Percentiles rank a stretch among this genome's conserved stretches.
Evolutionary conservation across 2,329 filamentous ascomycete species (phyloP).

Genomic region (Epichloe gansuensis): DNA sequence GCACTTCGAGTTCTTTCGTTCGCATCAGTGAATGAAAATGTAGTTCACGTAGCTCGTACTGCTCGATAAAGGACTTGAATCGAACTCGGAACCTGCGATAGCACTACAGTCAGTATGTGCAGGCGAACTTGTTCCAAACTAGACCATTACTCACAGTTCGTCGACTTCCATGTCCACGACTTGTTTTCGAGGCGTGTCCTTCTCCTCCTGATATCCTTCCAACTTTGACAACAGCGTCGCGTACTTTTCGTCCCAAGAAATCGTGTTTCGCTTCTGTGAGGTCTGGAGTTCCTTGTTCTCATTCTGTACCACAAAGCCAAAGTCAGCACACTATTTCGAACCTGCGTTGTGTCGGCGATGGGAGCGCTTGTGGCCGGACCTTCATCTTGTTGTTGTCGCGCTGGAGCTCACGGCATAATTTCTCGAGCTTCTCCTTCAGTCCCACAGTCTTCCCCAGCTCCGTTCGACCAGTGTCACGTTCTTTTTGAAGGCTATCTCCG

Average conservation of each 20-base stretch:
- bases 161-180: conserved; percentile 80
- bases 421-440: conserved; percentile 94
- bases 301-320: conserved; percentile 38
- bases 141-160: conserved; percentile 52
- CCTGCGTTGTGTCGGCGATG: background rate
- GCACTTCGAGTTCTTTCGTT: conserved; percentile 90
- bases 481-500: conserved; percentile 87
- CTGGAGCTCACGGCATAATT: conserved; percentile 85
- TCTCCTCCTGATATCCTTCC: conserved; percentile 78
- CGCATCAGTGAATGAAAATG: conserved; percentile 88
- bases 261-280: conserved; percentile 68
- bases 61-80: conserved; percentile 93
- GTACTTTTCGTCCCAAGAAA: conserved; percentile 75
- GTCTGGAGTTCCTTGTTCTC: conserved; percentile 90
- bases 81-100: conserved; percentile 58
- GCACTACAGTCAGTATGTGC: conserved; percentile 6
- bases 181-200: conserved; percentile 69
- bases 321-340: conserved; percentile 13
- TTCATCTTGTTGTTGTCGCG: conserved; percentile 98
- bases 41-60: conserved; percentile 89
- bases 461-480: conserved; percentile 79
- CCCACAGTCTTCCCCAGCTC: conserved; percentile 84
- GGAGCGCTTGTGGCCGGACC: conserved; percentile 36
- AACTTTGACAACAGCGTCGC: conserved; percentile 71
- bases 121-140: conserved; percentile 7